phyloP scores from a whole-genome alignment of 495 filamentous ascomycete species.

The Ascobolus immersus region DNA sequence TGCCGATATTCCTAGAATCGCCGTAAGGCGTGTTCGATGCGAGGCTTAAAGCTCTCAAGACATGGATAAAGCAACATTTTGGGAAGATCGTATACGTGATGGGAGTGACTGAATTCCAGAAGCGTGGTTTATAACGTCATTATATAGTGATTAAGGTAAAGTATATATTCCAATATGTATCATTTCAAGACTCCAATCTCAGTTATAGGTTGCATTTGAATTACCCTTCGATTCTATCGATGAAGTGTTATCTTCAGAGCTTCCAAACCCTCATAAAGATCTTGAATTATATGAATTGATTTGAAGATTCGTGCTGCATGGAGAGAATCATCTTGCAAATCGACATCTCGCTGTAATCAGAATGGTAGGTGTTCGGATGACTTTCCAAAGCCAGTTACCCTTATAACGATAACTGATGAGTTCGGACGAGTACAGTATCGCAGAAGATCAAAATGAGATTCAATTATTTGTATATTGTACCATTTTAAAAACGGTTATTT shows the following conservation, averaged over 20 bases:
- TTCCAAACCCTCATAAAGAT: not conserved
- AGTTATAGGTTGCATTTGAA: not conserved
- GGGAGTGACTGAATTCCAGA: slow-evolving; percentile 2
- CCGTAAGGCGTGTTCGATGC: not conserved
- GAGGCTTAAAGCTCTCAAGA: not conserved
- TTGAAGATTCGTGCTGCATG: not conserved
- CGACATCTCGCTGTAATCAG: not conserved
- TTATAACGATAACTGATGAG: slow-evolving; percentile 2
- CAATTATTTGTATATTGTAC: too few relatives aligned
- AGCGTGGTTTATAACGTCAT: not conserved
- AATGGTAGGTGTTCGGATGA: slow-evolving; percentile 2
- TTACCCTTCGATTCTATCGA: not conserved
- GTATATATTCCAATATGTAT: too few relatives aligned
- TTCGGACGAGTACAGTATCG: slow-evolving; percentile 1
- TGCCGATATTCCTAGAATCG: not conserved
- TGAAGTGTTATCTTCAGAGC: not conserved
- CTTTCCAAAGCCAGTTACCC: not conserved
- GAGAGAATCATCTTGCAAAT: not conserved
- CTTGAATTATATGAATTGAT: not conserved
- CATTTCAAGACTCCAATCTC: not conserved
- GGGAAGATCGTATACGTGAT: slow-evolving; percentile 3
- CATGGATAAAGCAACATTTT: not conserved
- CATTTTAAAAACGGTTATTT: too few relatives aligned
- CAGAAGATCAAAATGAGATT: slow-evolving; percentile 3
- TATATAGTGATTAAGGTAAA: slow-evolving; percentile 3